Conservation (phyloP, 164 flowering plant genomes). For the Malania oleifera region DNA sequence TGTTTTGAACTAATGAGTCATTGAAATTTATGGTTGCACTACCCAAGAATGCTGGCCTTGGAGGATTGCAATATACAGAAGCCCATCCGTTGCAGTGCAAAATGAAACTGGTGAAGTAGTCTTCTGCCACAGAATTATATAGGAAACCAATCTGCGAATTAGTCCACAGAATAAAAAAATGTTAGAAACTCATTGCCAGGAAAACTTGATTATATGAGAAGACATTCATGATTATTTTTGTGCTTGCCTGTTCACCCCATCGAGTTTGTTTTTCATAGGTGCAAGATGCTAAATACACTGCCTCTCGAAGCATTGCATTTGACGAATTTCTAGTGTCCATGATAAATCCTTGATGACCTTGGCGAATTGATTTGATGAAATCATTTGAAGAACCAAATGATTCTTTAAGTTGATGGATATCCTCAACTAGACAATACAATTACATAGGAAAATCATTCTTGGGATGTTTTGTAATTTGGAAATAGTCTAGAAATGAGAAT, state of each 20-base stretch:
- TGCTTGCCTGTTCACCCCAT: conserved; percentile 51
- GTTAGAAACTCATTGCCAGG: not conserved
- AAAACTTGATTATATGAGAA: not conserved
- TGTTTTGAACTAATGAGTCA: conserved; percentile 30
- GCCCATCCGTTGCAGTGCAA: conserved; percentile 46
- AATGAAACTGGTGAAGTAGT: conserved; percentile 34
- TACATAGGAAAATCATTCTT: too few relatives aligned
- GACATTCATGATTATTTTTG: too few relatives aligned
- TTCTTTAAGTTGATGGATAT: conserved; percentile 15
- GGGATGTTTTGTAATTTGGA: too few relatives aligned
- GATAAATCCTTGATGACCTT: too few relatives aligned
- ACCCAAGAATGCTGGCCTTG: conserved; percentile 44
- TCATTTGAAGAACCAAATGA: conserved; percentile 32
- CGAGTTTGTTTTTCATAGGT: conserved; percentile 28
- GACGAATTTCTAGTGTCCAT: too few relatives aligned
- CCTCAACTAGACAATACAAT: too few relatives aligned
- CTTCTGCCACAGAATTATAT: conserved; percentile 39
- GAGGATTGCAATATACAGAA: conserved; percentile 30
- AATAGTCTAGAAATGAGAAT: too few relatives aligned
- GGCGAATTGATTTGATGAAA: conserved; percentile 31
- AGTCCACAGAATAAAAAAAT: too few relatives aligned
- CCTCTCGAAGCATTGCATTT: conserved; percentile 13
- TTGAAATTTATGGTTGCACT: conserved; percentile 22
- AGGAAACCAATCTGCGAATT: conserved; percentile 46
- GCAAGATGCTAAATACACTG: conserved; percentile 37